Evolutionary conservation across 2,329 filamentous ascomycete species (phyloP).

Genomic region (Aspergillus sp.): DNA sequence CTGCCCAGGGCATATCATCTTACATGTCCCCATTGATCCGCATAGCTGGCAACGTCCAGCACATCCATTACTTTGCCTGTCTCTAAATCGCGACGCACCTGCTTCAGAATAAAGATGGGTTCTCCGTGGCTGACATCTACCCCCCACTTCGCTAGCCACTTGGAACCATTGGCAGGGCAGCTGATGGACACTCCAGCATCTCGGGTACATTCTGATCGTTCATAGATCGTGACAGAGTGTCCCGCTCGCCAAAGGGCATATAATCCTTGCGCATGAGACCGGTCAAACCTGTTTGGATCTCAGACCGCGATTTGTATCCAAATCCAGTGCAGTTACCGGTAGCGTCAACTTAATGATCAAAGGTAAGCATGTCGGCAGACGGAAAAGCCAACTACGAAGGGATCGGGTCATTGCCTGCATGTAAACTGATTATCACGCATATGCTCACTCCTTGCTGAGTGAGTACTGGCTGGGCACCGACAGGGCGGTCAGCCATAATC

Average conservation of each 20-base stretch:
- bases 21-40: slow-evolving; percentile 21
- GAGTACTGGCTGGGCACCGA: too few relatives aligned
- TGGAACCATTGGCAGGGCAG: slow-evolving; percentile 20
- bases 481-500: too few relatives aligned
- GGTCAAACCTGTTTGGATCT: too few relatives aligned
- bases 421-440: too few relatives aligned
- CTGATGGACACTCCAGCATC: slow-evolving; percentile 24
- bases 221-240: slow-evolving; percentile 22
- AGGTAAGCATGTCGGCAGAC: too few relatives aligned
- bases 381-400: too few relatives aligned
- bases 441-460: too few relatives aligned
- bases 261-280: too few relatives aligned
- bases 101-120: slow-evolving; percentile 27
- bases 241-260: slow-evolving; percentile 4
- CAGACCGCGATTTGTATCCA: too few relatives aligned
- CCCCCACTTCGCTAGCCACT: slow-evolving; percentile 22
- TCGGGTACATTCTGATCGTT: slow-evolving; percentile 22
- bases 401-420: too few relatives aligned
- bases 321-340: too few relatives aligned
- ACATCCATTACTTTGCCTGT: slow-evolving; percentile 24
- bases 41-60: slow-evolving; percentile 29
- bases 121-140: slow-evolving; percentile 21
- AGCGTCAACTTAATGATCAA: too few relatives aligned
- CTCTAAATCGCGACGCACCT: slow-evolving; percentile 31
- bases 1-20: background rate